Percentiles rank a stretch among this genome's conserved stretches.
Conservation (phyloP, 768 basidiomycete genomes). For the Sporobolomyces phaffii region DNA sequence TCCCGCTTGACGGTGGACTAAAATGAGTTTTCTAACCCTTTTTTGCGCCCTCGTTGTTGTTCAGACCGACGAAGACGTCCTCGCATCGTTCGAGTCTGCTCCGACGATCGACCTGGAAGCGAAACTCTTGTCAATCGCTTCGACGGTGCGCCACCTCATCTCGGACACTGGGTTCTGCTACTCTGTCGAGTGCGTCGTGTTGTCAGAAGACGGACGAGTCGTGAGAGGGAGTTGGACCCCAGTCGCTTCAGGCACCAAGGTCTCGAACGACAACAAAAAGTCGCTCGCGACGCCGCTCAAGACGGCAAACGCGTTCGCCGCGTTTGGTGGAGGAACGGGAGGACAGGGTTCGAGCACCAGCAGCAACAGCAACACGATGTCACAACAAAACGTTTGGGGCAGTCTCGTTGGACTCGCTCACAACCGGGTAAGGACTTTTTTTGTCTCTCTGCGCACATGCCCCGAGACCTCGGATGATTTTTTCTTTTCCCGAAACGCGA, state of each 20-base stretch:
- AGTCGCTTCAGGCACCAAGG: not conserved
- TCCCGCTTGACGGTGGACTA: no score
- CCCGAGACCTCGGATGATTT: no score
- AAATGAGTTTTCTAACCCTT: no score
- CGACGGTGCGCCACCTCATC: slow-evolving; percentile 11
- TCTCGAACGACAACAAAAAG: not conserved
- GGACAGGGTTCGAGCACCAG: not conserved
- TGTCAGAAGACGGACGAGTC: slow-evolving; percentile 31
- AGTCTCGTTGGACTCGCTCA: slow-evolving; percentile 8
- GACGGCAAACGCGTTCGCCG: slow-evolving; percentile 29
- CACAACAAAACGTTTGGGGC: slow-evolving; percentile 17
- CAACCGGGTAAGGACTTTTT: slow-evolving; percentile 29
- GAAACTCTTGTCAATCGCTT: slow-evolving; percentile 15
- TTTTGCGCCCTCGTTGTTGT: no score
- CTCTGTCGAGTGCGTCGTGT: slow-evolving; percentile 20
- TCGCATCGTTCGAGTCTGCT: slow-evolving; percentile 20
- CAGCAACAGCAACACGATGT: no score
- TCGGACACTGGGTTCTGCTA: slow-evolving; percentile 35
- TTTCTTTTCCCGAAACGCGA: not conserved
- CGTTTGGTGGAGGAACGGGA: slow-evolving; percentile 8
- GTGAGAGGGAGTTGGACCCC: slow-evolving; percentile 31
- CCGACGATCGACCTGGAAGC: slow-evolving; percentile 7
- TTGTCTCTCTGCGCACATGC: not conserved
- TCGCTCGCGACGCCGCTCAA: not conserved
- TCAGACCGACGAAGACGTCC: slow-evolving; percentile 41